Evolutionary conservation across 2,329 filamentous ascomycete genomes (phyloP).

Genomic region (Xylaria hypoxylon): DNA sequence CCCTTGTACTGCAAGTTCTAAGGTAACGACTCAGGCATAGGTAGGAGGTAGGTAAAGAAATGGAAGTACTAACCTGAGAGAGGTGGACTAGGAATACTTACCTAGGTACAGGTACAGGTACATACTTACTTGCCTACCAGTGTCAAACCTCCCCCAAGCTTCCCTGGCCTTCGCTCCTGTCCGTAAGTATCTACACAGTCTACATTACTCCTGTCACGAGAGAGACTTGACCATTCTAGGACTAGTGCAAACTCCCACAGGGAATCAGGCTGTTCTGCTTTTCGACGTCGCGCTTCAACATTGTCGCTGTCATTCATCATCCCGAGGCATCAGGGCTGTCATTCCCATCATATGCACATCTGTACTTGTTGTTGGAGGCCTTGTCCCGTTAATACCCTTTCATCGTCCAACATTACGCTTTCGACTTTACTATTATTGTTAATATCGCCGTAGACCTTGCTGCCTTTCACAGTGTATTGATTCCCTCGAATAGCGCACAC

Average conservation of each 20-base stretch:
- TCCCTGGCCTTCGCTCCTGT: no score
- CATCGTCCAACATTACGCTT: conserved; percentile 26
- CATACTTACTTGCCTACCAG: neutral
- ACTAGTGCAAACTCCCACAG: conserved; percentile 39
- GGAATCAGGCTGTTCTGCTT: conserved; percentile 42
- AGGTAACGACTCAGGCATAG: neutral
- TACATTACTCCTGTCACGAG: conserved; percentile 37
- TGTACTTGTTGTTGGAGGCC: conserved; percentile 32
- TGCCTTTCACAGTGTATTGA: conserved; percentile 31
- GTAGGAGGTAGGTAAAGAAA: neutral
- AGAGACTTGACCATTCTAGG: conserved; percentile 39
- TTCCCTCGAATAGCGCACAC: conserved; percentile 28
- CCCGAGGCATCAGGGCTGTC: conserved; percentile 33
- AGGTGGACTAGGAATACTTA: no score
- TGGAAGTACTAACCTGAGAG: no score
- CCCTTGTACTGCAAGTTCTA: no score
- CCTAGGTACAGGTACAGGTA: no score
- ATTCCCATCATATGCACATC: conserved; percentile 40
- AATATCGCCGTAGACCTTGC: conserved; percentile 32
- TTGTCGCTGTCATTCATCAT: conserved; percentile 37
- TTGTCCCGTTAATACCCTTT: conserved; percentile 28
- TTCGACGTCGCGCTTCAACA: conserved; percentile 49
- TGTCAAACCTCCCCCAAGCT: conserved; percentile 15
- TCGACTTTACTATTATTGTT: conserved; percentile 11
- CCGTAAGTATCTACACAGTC: no score